phyloP scores from a whole-genome alignment of 805 yeast species.

The Candida rishiriensis region DNA sequence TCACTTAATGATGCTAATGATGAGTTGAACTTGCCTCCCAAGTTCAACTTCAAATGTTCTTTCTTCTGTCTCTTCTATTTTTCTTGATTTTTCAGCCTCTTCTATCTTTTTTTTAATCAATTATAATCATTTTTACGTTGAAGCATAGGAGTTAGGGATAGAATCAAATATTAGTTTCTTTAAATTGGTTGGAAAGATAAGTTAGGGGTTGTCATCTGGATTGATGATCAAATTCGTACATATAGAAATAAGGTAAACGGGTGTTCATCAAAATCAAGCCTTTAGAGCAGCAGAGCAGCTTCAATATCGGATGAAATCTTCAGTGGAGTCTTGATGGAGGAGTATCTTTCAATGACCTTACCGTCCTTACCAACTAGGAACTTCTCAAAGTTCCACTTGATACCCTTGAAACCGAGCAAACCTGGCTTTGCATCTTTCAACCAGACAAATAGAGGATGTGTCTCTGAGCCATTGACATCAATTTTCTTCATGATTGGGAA shows the following conservation, averaged over 20 bases:
- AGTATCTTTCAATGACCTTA: slow-evolving; percentile 45
- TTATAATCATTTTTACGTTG: no score
- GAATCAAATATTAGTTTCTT: neutral
- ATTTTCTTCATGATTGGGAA: slow-evolving; percentile 86
- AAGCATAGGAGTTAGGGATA: neutral
- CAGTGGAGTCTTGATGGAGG: slow-evolving; percentile 65
- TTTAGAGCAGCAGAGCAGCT: slow-evolving; percentile 51
- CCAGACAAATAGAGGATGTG: slow-evolving; percentile 76
- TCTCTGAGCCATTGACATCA: slow-evolving; percentile 81
- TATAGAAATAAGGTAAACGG: neutral
- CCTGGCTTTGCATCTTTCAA: slow-evolving; percentile 61
- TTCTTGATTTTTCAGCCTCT: no score
- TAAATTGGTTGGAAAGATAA: neutral
- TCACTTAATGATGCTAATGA: no score
- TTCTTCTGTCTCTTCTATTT: no score
- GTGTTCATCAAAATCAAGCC: slow-evolving; percentile 2
- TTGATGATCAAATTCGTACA: neutral
- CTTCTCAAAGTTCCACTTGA: slow-evolving; percentile 59
- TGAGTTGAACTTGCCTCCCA: no score
- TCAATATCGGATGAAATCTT: slow-evolving; percentile 56
- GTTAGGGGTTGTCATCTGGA: no score
- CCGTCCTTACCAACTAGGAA: slow-evolving; percentile 55
- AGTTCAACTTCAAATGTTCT: no score
- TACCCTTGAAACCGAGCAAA: slow-evolving; percentile 64
- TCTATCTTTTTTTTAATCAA: no score